phyloP scores from a whole-genome alignment of 2,329 filamentous ascomycete genomes.

The Aspergillus uvarum region DNA sequence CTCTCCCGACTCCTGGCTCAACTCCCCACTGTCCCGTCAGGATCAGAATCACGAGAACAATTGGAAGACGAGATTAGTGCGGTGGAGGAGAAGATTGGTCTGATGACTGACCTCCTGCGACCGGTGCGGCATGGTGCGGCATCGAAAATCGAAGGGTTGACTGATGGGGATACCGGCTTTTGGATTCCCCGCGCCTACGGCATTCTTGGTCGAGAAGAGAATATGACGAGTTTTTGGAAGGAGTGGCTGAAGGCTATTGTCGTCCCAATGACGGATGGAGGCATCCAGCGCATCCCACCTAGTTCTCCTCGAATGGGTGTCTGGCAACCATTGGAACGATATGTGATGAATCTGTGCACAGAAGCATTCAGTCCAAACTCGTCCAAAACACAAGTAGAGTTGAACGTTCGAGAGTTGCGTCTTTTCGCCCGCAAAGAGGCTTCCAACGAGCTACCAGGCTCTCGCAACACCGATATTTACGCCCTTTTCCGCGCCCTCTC shows the following conservation, averaged over 20 bases:
- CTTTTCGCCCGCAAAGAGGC: slow-evolving; percentile 93
- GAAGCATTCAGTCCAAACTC: slow-evolving; percentile 89
- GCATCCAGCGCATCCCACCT: slow-evolving; percentile 75
- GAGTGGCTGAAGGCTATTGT: slow-evolving; percentile 93
- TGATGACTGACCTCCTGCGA: slow-evolving; percentile 94
- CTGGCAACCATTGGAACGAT: slow-evolving; percentile 95
- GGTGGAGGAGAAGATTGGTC: slow-evolving; percentile 92
- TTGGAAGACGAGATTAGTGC: slow-evolving; percentile 93
- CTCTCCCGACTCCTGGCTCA: slow-evolving; percentile 83
- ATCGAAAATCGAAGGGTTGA: slow-evolving; percentile 94
- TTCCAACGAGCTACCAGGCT: slow-evolving; percentile 86
- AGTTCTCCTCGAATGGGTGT: slow-evolving; percentile 88
- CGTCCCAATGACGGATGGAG: slow-evolving; percentile 93
- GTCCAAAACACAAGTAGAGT: slow-evolving; percentile 93
- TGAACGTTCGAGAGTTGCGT: slow-evolving; percentile 83
- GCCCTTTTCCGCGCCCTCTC: slow-evolving; percentile 87
- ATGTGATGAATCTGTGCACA: slow-evolving; percentile 94
- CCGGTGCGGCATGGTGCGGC: slow-evolving; percentile 91
- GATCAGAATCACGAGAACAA: slow-evolving; percentile 74
- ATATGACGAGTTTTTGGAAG: slow-evolving; percentile 92
- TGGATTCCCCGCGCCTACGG: slow-evolving; percentile 96
- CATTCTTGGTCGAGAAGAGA: slow-evolving; percentile 79
- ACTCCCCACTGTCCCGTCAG: slow-evolving; percentile 76
- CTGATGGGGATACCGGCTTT: slow-evolving; percentile 89
- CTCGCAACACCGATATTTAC: slow-evolving; percentile 87